Evolutionary conservation across 495 filamentous ascomycete species (phyloP), one percentile per base, ranked within the genome.

Genomic region (Neurospora sp.): DNA sequence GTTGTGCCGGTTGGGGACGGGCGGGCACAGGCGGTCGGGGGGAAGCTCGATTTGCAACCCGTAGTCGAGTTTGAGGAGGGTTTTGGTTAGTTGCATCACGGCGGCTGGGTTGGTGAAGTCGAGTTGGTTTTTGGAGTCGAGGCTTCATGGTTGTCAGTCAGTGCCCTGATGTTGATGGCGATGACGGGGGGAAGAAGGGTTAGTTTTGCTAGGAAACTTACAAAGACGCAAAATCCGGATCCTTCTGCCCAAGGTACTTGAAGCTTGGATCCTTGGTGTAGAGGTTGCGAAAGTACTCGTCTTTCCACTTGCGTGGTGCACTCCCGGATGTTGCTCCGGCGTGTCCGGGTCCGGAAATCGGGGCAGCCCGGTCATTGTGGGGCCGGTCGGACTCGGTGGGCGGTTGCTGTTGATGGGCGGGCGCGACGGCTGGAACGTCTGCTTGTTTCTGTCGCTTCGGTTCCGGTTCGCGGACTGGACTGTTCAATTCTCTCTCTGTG

Each of bases 21-120:
- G 93, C n/a, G 96, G 96, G 77, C 96, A 99, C 7, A 99, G 85
- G 69, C 96, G 87, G 81, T 96, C 89, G 27, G 86, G 82, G 0
- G 93, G 94, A 0, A 97, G 85, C 16, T 91, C 84, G 9, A 98
- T 84, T 84, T 6, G 84, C 74, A 3, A 98, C 6, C 86, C 85
- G 79, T 98, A 98, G 78, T 98, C 91, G 40, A 85, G 82, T 74
- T 89, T 85, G 31, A 98, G 84, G 8, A 97, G 83, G 40, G 89
- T 91, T 79, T 91, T 94, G 14, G 95, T 94, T 65, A 98, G 85
- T 78, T 94, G 91, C 83, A 92, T 89, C 9, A 96, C 88, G 22
- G 92, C 88, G 38, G 87, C 82, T 14, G 95, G 93, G 78, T 97
- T 87, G 38, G 87, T 90, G 77, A 99, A 98, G 81, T 98, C 90